phyloP scores from a whole-genome alignment of 2,329 filamentous ascomycete species.

The Nemania sp. region DNA sequence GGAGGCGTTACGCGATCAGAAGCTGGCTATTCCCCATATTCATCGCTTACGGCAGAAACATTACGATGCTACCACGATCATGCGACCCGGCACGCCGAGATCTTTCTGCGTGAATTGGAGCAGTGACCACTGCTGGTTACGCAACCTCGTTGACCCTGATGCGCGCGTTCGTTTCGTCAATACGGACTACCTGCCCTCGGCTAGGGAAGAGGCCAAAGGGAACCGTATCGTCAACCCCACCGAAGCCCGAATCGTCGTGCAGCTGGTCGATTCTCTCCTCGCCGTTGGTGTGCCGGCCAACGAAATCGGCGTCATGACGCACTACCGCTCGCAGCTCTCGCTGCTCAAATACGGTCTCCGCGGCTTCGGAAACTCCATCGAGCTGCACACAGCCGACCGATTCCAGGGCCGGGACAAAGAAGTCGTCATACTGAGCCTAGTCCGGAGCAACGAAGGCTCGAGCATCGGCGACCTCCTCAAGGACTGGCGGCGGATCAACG shows the following conservation, averaged over 20 bases:
- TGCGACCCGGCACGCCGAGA: slow-evolving; percentile 45
- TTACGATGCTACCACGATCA: slow-evolving; percentile 53
- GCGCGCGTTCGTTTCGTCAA: slow-evolving; percentile 85
- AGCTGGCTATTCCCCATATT: slow-evolving; percentile 69
- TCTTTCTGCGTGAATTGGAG: slow-evolving; percentile 60
- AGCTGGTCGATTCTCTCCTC: slow-evolving; percentile 80
- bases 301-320: slow-evolving; percentile 93
- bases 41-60: slow-evolving; percentile 62
- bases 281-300: slow-evolving; percentile 71
- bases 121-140: slow-evolving; percentile 71
- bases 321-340: slow-evolving; percentile 90
- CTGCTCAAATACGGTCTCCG: slow-evolving; percentile 75
- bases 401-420: slow-evolving; percentile 98
- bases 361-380: slow-evolving; percentile 63
- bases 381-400: slow-evolving; percentile 96
- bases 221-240: slow-evolving; percentile 84
- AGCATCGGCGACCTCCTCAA: slow-evolving; percentile 88
- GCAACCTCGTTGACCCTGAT: slow-evolving; percentile 68
- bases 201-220: slow-evolving; percentile 75
- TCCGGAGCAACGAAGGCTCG: slow-evolving; percentile 80
- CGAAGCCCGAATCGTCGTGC: slow-evolving; percentile 77
- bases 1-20: slow-evolving; percentile 69
- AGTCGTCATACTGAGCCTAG: slow-evolving; percentile 82
- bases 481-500: slow-evolving; percentile 93
- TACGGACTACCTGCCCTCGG: slow-evolving; percentile 72